A percentile compares a stretch with the other conserved stretches of the same genome.
These are phyloP conservation scores for Acmispon strigosus DNA, from an alignment of 306 rosid species.

Conservation along the genomic window DNA sequence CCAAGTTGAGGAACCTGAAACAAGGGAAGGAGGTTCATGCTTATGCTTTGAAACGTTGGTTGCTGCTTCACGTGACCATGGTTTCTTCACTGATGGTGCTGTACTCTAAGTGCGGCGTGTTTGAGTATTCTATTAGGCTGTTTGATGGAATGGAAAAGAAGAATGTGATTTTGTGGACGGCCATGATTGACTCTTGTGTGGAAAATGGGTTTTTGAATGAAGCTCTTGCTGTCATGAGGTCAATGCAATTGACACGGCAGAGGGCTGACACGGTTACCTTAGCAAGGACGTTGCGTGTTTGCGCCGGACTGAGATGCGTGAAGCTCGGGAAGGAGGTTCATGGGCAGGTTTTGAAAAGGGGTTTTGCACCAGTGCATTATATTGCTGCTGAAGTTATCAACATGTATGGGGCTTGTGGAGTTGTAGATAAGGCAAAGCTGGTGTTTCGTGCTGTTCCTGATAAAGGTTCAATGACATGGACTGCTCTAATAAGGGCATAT, in stretches of 20 bases:
- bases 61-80: conserved; percentile 56
- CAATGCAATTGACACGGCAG: conserved; percentile 55
- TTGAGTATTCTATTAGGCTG: conserved; percentile 43
- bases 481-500: conserved; percentile 64
- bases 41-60: conserved; percentile 52
- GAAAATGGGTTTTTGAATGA: conserved; percentile 34
- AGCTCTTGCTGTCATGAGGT: conserved; percentile 50
- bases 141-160: conserved; percentile 48
- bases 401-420: conserved; percentile 60
- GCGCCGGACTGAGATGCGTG: conserved; percentile 34
- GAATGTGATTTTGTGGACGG: conserved; percentile 67
- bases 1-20: conserved; percentile 45
- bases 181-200: conserved; percentile 60
- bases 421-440: conserved; percentile 36
- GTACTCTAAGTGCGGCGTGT: conserved; percentile 59
- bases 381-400: conserved; percentile 52
- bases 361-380: conserved; percentile 42
- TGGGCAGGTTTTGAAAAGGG: conserved; percentile 57
- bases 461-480: conserved; percentile 81
- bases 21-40: conserved; percentile 79
- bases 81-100: conserved; percentile 62
- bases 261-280: conserved; percentile 56
- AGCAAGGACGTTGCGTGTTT: conserved; percentile 53
- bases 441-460: conserved; percentile 42
- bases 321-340: conserved; percentile 79